phyloP scores from a whole-genome alignment of 2,329 filamentous ascomycete species.

The Fusarium sp. region DNA sequence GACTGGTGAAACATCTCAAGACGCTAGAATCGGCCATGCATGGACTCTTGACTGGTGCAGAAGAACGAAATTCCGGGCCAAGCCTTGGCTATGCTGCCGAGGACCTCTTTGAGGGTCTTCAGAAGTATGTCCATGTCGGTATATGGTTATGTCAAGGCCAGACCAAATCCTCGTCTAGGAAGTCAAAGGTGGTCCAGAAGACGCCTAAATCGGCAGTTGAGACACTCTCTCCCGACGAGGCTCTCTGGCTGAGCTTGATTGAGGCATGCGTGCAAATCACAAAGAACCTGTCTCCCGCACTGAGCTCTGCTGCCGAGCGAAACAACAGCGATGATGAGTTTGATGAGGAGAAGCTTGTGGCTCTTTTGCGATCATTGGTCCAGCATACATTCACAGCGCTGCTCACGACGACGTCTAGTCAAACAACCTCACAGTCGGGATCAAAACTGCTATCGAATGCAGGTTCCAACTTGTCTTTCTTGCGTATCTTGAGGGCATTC shows the following conservation, averaged over 20 bases:
- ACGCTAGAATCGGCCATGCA: constrained; percentile 83
- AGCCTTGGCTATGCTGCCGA: constrained; percentile 73
- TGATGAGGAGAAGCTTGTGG: constrained; percentile 72
- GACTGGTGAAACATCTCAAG: constrained; percentile 82
- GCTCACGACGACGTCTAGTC: constrained; percentile 77
- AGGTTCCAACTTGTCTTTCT: constrained; percentile 78
- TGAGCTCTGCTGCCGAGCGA: constrained; percentile 54
- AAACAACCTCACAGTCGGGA: constrained; percentile 50
- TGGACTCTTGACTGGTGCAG: constrained; percentile 74
- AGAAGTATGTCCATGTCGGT: constrained; percentile 92
- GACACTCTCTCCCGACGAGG: constrained; percentile 65
- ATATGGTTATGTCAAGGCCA: constrained; percentile 96
- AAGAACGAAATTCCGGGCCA: constrained; percentile 64
- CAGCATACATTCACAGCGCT: constrained; percentile 93
- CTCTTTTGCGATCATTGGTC: constrained; percentile 80
- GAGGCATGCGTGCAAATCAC: constrained; percentile 73
- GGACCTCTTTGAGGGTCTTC: constrained; percentile 80
- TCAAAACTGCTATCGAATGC: constrained; percentile 55
- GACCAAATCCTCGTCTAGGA: constrained; percentile 68
- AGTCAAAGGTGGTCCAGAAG: constrained; percentile 61
- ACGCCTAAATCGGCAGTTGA: constrained; percentile 60
- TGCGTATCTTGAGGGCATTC: constrained; percentile 90
- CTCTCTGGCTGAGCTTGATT: constrained; percentile 71
- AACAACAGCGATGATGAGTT: constrained; percentile 51
- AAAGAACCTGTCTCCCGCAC: constrained; percentile 69